Percentiles rank a stretch among this genome's conserved stretches.
phyloP scores from a whole-genome alignment of 2,329 filamentous ascomycete species.

The Mariannaea elegans region DNA sequence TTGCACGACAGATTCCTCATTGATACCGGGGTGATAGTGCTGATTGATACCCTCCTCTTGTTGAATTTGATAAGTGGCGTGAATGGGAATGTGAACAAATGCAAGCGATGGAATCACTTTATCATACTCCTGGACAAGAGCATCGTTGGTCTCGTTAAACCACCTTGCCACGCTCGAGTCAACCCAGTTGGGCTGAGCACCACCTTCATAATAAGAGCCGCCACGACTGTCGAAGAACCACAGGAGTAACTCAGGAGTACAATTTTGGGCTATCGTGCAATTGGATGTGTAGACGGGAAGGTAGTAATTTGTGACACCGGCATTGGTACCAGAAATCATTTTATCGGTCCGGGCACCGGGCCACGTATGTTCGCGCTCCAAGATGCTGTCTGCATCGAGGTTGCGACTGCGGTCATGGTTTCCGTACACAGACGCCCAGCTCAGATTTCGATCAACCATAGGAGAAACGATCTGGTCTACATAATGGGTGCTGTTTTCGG shows the following conservation, averaged over 20 bases:
- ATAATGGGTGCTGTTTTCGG: slow-evolving; percentile 63
- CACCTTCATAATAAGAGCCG: slow-evolving; percentile 58
- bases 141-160: slow-evolving; percentile 48
- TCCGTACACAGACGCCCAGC: slow-evolving; percentile 75
- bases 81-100: slow-evolving; percentile 60
- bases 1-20: slow-evolving; percentile 53
- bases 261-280: slow-evolving; percentile 43
- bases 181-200: slow-evolving; percentile 53
- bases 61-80: slow-evolving; percentile 53
- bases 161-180: slow-evolving; percentile 54
- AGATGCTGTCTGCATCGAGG: slow-evolving; percentile 57
- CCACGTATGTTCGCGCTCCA: slow-evolving; percentile 52
- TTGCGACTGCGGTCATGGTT: slow-evolving; percentile 74
- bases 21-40: slow-evolving; percentile 54
- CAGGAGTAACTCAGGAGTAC: slow-evolving; percentile 58
- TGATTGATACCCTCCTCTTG: slow-evolving; percentile 41
- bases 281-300: slow-evolving; percentile 52
- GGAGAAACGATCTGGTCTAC: slow-evolving; percentile 68
- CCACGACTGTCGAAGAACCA: slow-evolving; percentile 79
- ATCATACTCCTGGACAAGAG: slow-evolving; percentile 38
- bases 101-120: slow-evolving; percentile 54
- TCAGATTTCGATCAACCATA: slow-evolving; percentile 61
- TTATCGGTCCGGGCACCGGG: slow-evolving; percentile 49
- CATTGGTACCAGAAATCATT: slow-evolving; percentile 49
- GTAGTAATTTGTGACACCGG: slow-evolving; percentile 58